These are phyloP conservation scores for Xerocomellus intermedius DNA, from an alignment of 768 basidiomycete species.

Conservation along the genomic window DNA sequence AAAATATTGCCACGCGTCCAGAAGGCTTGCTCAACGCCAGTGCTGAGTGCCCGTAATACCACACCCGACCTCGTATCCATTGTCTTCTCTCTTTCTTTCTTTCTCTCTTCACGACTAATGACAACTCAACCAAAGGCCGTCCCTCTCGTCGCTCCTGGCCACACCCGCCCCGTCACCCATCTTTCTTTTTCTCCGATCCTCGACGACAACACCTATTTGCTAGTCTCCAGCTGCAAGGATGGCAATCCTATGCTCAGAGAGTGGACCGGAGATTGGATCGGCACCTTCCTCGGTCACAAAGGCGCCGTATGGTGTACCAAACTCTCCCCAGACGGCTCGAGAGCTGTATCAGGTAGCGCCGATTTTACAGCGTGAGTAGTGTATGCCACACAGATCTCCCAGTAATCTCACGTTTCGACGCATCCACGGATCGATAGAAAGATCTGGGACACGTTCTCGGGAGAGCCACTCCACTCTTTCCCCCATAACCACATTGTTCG, in stretches of 20 bases:
- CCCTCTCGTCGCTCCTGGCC: conserved; percentile 82
- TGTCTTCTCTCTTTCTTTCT: not conserved
- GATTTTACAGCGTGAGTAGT: conserved; percentile 92
- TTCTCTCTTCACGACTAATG: conserved; percentile 47
- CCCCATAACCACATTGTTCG: conserved; percentile 98
- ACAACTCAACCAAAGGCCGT: conserved; percentile 63
- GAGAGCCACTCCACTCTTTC: conserved; percentile 88
- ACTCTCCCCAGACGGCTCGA: conserved; percentile 79
- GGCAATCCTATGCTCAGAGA: conserved; percentile 96
- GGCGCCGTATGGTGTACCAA: conserved; percentile 98
- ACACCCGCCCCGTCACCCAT: conserved; percentile 87
- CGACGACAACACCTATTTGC: conserved; percentile 81
- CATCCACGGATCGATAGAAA: conserved; percentile 53
- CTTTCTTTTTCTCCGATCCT: conserved; percentile 88
- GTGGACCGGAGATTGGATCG: conserved; percentile 99
- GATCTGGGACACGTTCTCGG: conserved; percentile 94
- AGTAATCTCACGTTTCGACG: not conserved
- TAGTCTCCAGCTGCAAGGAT: conserved; percentile 98
- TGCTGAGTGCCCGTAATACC: conserved; percentile 47
- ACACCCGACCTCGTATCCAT: not conserved
- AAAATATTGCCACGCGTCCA: conserved; percentile 16
- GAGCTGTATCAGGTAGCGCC: conserved; percentile 90
- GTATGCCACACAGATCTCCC: not conserved
- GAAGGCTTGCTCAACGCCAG: conserved; percentile 26
- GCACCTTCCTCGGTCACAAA: conserved; percentile 85